Evolutionary conservation across 164 flowering plant genomes (phyloP).

Genomic region (Euptelea pleiosperma): DNA sequence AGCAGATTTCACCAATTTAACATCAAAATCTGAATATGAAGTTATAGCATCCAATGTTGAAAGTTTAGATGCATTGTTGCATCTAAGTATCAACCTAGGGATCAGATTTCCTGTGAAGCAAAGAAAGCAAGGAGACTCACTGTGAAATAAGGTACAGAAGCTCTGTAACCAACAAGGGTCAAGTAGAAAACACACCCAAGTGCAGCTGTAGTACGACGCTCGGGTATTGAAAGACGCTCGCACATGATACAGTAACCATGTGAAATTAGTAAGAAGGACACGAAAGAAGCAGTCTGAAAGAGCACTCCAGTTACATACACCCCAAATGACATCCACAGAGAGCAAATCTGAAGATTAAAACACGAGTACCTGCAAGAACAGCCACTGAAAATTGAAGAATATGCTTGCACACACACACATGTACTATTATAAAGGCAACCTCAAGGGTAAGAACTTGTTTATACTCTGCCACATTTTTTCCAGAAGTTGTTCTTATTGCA

Average conservation of each 20-base stretch:
- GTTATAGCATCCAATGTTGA: background rate
- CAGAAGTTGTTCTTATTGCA: no score
- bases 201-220: slow-evolving; percentile 68
- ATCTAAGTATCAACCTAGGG: background rate
- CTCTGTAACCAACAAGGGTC: slow-evolving; percentile 82
- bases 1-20: background rate
- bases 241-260: slow-evolving; percentile 88
- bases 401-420: no score
- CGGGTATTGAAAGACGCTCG: slow-evolving; percentile 71
- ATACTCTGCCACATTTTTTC: no score
- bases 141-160: slow-evolving; percentile 80
- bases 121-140: slow-evolving; percentile 44
- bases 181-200: slow-evolving; percentile 79
- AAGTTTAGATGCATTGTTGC: no score
- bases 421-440: no score
- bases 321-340: slow-evolving; percentile 95
- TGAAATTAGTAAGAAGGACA: slow-evolving; percentile 78
- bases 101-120: background rate
- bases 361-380: slow-evolving; percentile 75
- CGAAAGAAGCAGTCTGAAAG: slow-evolving; percentile 80
- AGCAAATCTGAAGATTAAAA: slow-evolving; percentile 68
- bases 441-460: no score
- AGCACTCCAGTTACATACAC: slow-evolving; percentile 82
- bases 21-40: background rate
- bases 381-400: background rate